Base-by-base conservation (phyloP, 208 protist species). In the Lotmaria passim region DNA sequence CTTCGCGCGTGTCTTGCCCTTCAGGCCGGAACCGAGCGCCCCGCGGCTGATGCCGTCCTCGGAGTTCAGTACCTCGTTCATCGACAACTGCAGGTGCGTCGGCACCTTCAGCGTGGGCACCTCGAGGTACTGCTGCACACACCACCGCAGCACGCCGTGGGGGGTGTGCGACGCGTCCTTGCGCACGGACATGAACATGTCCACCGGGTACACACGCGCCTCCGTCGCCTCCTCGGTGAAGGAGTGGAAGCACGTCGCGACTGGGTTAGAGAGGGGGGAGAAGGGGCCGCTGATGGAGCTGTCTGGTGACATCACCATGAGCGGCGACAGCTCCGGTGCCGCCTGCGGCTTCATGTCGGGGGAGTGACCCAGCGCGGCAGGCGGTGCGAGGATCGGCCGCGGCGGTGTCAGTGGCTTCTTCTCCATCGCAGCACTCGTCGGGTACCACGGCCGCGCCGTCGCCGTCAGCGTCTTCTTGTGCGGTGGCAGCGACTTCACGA, bases 121-220 rank as follows among this genome's bases (percentile, higher is more conserved):
- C 56, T 88, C 74, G 8, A 85, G 38, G 73, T 94, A 96, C 67
- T 89, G 80, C 41, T 75, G 75, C 64, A 93, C 76, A 34, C 77
- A 87, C 91, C 91, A 96, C 38, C 71, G 62, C 33, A 96, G 75
- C 30, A 96, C 86, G 12, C 91, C 88, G 60, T 92, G 86, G 19
- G 91, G 91, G 36, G 91, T 96, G 79, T 96, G 91, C 23, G 91
- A 86, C 21, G 88, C 87, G 64, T 94, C 88, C 23, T 79, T 74
- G 34, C 91, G 88, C 10, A 84, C 79, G 7, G 85, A 93, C 67
- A 91, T 62, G 61, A 93, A 94, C 91, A 93, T 93, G 41, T 89
- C 84, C 26, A 89, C 39, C 23, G 91, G 81, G 59, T 96, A 96
- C 26, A 88, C 77, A 2, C 80, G 66, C 33, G 26, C 65, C 21